phyloP scores from a whole-genome alignment of 2,329 filamentous ascomycete species.

The Niveomyces coronatus region DNA sequence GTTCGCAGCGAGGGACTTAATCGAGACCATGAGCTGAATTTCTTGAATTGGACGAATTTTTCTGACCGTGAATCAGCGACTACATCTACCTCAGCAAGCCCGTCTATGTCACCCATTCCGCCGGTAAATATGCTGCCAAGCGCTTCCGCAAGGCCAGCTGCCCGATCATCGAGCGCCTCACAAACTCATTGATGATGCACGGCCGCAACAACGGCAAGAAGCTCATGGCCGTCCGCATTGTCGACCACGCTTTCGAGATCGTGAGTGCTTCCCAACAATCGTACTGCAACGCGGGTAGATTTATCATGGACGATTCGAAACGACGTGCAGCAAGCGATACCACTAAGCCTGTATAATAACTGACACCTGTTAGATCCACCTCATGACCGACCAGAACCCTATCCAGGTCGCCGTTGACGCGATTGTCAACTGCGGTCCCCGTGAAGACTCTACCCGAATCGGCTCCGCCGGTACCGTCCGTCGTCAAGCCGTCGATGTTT shows the following conservation, averaged over 20 bases:
- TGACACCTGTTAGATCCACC: constrained; percentile 65
- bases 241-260: constrained; percentile 98
- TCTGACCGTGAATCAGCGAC: constrained; percentile 54
- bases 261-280: constrained; percentile 47
- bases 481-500: constrained; percentile 99
- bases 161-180: constrained; percentile 99
- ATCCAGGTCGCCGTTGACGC: constrained; percentile 99
- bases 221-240: constrained; percentile 99
- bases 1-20: not conserved
- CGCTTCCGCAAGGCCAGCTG: constrained; percentile 99
- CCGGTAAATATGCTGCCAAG: constrained; percentile 97
- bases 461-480: constrained; percentile 99
- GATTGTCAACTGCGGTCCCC: constrained; percentile 99
- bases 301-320: not conserved
- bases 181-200: constrained; percentile 99
- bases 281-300: not conserved
- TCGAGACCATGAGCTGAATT: not conserved
- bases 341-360: constrained; percentile 17
- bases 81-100: constrained; percentile 99
- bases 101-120: constrained; percentile 98
- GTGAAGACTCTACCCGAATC: constrained; percentile 99
- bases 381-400: constrained; percentile 99
- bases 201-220: constrained; percentile 99
- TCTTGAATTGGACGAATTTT: constrained; percentile 11
- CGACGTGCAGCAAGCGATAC: constrained; percentile 1